Base-by-base conservation (phyloP, 306 rosid species). In the Prinsepia uniflora region DNA sequence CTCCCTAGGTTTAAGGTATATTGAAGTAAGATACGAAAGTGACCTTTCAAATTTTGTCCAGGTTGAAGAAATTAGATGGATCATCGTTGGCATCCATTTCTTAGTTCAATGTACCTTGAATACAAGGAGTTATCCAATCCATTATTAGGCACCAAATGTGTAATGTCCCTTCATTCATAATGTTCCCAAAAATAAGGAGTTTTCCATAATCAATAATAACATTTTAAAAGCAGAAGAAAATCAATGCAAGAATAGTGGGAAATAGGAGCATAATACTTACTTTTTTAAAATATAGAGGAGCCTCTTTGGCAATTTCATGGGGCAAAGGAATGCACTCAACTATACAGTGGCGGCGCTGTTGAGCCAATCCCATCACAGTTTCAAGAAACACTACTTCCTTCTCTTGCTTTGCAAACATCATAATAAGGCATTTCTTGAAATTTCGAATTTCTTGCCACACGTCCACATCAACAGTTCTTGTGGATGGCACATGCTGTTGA, bases 391-490 rank as follows among this genome's bases (percentile, higher is more conserved):
- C 92, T 0, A 83, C 90, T 13, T 94, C 97, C 82, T 86, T 89
- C 79, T 86, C 97, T 84, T 90, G 94, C 83, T 87, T 77, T 17
- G 89, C 88, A 76, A 90, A 94, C 97, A 94, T 90, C 92, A 90
- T 88, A 67, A 94, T 87, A 43, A 94, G 90, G 78, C 98, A 90
- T 79, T 94, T 94, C 84, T 87, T 94, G 89, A 90, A 94, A 77
- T 94, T 94, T 65, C 95, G 81, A 75, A 94, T 86, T 86, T 94
- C 98, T 71, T 64, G 81, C 98, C 97, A 94, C 63, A 83, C 85
- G 19, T 83, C 68, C 24, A 89, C 91, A 34, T 94, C 98, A 59
- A 87, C 89, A 10, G 79, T 80, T 79, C 97, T 90, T 3, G 96
- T 84, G 71, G 98, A 82, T 48, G 87, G 78, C 82, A 87, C 98